These are phyloP conservation scores for Limonomyces culmigenus DNA, from an alignment of 1,284 basidiomycete genomes.

Conservation along the genomic window DNA sequence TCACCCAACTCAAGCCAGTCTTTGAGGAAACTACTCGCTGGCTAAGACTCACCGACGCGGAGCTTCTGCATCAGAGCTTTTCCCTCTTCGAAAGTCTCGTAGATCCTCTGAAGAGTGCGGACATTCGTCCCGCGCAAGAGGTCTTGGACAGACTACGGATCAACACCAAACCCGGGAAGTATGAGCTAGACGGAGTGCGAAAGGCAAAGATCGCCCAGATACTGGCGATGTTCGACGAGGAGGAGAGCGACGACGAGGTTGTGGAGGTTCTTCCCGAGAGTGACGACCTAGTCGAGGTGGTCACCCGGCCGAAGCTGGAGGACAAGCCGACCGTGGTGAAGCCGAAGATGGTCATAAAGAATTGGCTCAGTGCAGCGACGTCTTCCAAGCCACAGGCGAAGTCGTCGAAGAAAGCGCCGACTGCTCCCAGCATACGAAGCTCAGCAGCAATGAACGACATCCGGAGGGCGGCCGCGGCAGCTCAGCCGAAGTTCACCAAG, in stretches of 20 bases:
- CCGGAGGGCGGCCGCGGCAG: no score
- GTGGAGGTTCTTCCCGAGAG: conserved; percentile 11
- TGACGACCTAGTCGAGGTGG: no score
- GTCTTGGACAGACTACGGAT: conserved; percentile 39
- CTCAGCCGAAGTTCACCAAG: no score
- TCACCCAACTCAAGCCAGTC: conserved; percentile 62
- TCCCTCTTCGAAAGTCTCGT: conserved; percentile 66
- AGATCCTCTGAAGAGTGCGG: conserved; percentile 43
- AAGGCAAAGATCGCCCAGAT: conserved; percentile 39
- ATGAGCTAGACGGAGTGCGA: conserved; percentile 36
- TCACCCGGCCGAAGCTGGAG: no score
- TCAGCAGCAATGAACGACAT: no score
- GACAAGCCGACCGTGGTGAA: no score
- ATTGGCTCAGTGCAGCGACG: background rate
- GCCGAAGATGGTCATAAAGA: background rate
- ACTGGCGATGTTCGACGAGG: conserved; percentile 34
- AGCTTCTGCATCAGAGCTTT: conserved; percentile 77
- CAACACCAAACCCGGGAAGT: conserved; percentile 38
- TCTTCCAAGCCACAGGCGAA: background rate
- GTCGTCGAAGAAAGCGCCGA: background rate
- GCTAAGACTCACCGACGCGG: conserved; percentile 82
- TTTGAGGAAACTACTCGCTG: conserved; percentile 66
- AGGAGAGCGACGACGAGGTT: conserved; percentile 31
- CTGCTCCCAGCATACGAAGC: background rate
- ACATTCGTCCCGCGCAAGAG: conserved; percentile 29